These are phyloP conservation scores for Nelumbo lutea DNA, from an alignment of 164 flowering plant genomes.

Conservation along the genomic window DNA sequence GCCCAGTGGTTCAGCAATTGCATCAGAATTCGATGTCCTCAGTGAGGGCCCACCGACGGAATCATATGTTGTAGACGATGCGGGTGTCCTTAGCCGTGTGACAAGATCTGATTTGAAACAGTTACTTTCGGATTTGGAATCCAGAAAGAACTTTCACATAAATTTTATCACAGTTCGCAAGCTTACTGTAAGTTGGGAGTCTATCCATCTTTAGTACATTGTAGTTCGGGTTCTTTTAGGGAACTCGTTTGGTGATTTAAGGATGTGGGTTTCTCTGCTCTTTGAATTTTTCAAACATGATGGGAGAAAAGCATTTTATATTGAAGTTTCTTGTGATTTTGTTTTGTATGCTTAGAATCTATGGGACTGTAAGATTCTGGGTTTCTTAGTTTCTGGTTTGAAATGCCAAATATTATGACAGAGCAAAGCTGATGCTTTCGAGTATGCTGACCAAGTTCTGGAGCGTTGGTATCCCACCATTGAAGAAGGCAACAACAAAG, in stretches of 20 bases:
- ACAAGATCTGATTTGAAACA: conserved; percentile 81
- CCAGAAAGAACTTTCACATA: conserved; percentile 71
- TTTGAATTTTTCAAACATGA: not conserved
- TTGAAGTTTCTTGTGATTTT: not conserved
- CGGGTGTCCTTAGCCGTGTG: conserved; percentile 85
- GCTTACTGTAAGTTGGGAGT: conserved; percentile 66
- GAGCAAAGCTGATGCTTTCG: conserved; percentile 99
- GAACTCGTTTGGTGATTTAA: not conserved
- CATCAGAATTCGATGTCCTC: conserved; percentile 88
- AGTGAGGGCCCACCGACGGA: conserved; percentile 81
- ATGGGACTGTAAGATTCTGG: not conserved
- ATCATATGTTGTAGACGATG: conserved; percentile 81
- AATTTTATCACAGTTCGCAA: conserved; percentile 85
- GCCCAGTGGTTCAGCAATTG: conserved; percentile 39
- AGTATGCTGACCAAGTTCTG: conserved; percentile 92
- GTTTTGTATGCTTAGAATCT: too few species aligned
- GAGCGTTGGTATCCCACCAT: conserved; percentile 90
- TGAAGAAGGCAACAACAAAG: conserved; percentile 94
- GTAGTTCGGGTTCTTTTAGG: not conserved
- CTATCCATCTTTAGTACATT: not conserved
- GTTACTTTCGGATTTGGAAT: conserved; percentile 79
- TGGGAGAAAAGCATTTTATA: not conserved
- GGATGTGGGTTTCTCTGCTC: not conserved
- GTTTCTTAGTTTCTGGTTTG: not conserved
- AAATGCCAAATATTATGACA: conserved; percentile 21